These are phyloP conservation scores for Eutrema heterophyllum DNA, from an alignment of 345 rosid genomes.

Conservation along the genomic window DNA sequence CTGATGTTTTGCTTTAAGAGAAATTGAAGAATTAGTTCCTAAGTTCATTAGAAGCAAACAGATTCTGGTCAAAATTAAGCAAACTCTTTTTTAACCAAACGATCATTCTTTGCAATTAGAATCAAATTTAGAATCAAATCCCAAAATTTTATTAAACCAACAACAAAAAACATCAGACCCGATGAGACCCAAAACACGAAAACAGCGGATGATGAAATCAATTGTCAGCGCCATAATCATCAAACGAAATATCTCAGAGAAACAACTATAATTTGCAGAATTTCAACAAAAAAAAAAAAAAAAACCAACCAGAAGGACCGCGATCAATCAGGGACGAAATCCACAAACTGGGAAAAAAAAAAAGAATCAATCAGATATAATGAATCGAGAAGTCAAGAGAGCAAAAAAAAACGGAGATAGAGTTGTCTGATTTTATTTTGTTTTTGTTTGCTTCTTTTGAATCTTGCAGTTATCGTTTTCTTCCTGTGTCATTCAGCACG, in stretches of 20 bases:
- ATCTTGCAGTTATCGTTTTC: constrained; percentile 18
- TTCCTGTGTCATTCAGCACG: constrained; percentile 26
- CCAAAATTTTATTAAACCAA: neutral
- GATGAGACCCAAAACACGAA: neutral
- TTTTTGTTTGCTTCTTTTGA: constrained; percentile 22
- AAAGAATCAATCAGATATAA: neutral
- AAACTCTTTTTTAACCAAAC: neutral
- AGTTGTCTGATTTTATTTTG: too few relatives aligned
- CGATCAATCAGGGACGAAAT: neutral
- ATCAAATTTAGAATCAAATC: neutral
- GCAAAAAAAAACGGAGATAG: neutral
- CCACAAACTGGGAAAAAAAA: neutral
- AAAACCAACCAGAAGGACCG: constrained; percentile 34
- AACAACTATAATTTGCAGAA: neutral
- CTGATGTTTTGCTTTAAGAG: constrained; percentile 23
- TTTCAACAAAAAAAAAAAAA: neutral
- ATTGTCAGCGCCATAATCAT: neutral
- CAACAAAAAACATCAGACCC: neutral
- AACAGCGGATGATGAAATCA: neutral
- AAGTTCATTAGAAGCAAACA: neutral
- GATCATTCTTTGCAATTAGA: neutral
- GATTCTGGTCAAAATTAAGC: constrained; percentile 3
- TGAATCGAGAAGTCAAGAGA: constrained; percentile 9
- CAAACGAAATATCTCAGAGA: neutral
- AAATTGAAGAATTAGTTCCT: constrained; percentile 21